Percentiles rank a stretch among this genome's conserved stretches.
phyloP scores from a whole-genome alignment of 495 filamentous ascomycete genomes.

The Aspergillus bertholletiae region DNA sequence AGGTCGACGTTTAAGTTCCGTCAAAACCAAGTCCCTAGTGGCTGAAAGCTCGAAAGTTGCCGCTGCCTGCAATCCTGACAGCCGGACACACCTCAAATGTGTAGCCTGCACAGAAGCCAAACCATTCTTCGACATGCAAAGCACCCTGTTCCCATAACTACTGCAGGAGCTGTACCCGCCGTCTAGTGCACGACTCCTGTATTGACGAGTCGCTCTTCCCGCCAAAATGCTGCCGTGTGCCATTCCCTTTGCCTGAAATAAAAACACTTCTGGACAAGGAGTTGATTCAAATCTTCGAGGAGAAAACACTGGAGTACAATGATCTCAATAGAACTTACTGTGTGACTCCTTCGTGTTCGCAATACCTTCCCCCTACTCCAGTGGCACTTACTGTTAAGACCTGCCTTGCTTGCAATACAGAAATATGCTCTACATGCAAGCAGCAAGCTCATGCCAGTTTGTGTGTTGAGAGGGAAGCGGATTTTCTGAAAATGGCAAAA shows the following conservation, averaged over 20 bases:
- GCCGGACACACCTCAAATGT: constrained; percentile 5
- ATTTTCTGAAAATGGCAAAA: constrained; percentile 21
- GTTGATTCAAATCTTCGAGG: constrained; percentile 5
- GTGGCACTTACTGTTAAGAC: constrained; percentile 4
- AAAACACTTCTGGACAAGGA: constrained; percentile 13
- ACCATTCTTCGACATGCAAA: neutral
- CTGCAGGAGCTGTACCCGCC: constrained; percentile 27
- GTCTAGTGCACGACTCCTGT: constrained; percentile 26
- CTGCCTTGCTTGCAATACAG: constrained; percentile 22
- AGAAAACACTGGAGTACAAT: constrained; percentile 22
- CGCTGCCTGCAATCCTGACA: neutral
- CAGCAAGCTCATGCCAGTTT: constrained; percentile 16
- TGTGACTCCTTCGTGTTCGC: constrained; percentile 19
- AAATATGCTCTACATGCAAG: constrained; percentile 37
- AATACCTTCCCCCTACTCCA: constrained; percentile 19
- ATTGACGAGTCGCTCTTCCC: constrained; percentile 34
- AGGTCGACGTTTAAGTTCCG: neutral
- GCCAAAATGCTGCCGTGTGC: constrained; percentile 33
- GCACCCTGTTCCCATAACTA: constrained; percentile 33
- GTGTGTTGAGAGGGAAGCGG: constrained; percentile 15
- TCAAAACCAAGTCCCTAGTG: neutral
- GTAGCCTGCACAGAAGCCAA: constrained; percentile 6
- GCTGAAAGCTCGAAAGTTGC: constrained; percentile 3
- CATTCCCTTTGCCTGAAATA: constrained; percentile 15
- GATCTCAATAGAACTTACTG: constrained; percentile 30